Conservation (phyloP, 306 rosid species). For the Ormosia emarginata region DNA sequence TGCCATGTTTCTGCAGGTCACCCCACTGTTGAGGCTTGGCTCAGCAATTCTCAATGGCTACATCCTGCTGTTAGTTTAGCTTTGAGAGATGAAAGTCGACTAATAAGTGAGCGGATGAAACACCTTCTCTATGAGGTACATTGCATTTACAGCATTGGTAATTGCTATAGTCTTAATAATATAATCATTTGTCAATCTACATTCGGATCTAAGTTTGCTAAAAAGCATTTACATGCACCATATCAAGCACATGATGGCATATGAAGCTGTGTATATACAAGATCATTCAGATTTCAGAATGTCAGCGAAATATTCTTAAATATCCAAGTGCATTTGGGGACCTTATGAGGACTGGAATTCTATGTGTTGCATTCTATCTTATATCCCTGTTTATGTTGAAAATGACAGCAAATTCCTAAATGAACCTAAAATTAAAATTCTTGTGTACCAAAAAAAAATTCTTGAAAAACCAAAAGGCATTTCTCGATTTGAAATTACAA, state of each 20-base stretch:
- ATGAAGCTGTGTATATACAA: not conserved
- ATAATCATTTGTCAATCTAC: not conserved
- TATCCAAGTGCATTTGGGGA: not conserved
- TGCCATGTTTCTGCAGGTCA: slow-evolving; percentile 82
- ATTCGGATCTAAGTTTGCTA: slow-evolving; percentile 1
- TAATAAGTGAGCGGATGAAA: slow-evolving; percentile 87
- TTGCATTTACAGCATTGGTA: slow-evolving; percentile 10
- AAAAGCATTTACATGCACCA: not conserved
- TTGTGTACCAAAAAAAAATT: not conserved
- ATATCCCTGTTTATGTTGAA: not conserved
- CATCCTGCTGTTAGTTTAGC: slow-evolving; percentile 92
- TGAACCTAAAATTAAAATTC: not conserved
- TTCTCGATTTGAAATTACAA: not conserved
- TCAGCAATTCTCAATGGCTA: slow-evolving; percentile 75
- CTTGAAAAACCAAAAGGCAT: not conserved
- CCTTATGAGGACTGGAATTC: not conserved
- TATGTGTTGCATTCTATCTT: not conserved
- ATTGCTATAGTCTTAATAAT: not conserved
- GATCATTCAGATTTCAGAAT: not conserved
- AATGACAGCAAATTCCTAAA: not conserved
- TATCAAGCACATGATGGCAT: not conserved
- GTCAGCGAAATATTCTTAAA: not conserved
- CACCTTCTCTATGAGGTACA: slow-evolving; percentile 86
- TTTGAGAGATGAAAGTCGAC: slow-evolving; percentile 71
- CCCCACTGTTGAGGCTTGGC: slow-evolving; percentile 68